Base-by-base conservation (phyloP, 2,329 filamentous ascomycete species). In the Neopestalotiopsis sp. region DNA sequence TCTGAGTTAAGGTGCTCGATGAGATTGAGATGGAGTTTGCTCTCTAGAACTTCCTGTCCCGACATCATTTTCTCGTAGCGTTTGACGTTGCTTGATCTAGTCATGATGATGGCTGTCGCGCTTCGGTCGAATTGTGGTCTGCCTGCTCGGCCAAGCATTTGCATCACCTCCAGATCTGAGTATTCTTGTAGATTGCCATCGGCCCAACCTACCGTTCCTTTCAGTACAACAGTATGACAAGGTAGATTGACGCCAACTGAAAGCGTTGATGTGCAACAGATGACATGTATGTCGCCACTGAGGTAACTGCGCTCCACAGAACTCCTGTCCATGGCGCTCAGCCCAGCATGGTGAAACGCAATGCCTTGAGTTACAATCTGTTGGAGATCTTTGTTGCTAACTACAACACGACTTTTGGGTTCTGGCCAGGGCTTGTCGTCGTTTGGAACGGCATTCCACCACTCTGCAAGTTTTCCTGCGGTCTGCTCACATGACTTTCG, bases 1-100 rank as follows among this genome's bases (percentile, higher is more conserved):
- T 97, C 94, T 1, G 94, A 94, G 75, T 97, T 97, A 72, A 97
- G 79, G 74, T 97, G 93, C 72, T 95, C 93, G 63, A 95, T 91
- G 0, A 97, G 81, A 72, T 95, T 94, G 34, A 89, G 82, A 79
- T 97, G 94, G 6, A 97, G 83, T 20, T 86, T 90, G 78, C 94
- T 97, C 76, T 97, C 94, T 1, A 97, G 81, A 2, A 89, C 82
- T 71, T 95, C 91, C 67, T 90, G 85, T 0, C 93, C 93, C 0
- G 91, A 90, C 1, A 93, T 88, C 83, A 97, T 90, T 72, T 84
- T 89, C 73, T 94, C 88, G 74, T 96, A 97, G 64, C 88, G 85
- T 2, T 84, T 75, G 5, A 89, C 87, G 64, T 90, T 91, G 4
- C 89, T 82, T n/a, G 85, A 82, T 30, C 88, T 87, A 0, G 94